Conservation (phyloP, 805 yeast species). For the Hanseniaspora singularis region DNA sequence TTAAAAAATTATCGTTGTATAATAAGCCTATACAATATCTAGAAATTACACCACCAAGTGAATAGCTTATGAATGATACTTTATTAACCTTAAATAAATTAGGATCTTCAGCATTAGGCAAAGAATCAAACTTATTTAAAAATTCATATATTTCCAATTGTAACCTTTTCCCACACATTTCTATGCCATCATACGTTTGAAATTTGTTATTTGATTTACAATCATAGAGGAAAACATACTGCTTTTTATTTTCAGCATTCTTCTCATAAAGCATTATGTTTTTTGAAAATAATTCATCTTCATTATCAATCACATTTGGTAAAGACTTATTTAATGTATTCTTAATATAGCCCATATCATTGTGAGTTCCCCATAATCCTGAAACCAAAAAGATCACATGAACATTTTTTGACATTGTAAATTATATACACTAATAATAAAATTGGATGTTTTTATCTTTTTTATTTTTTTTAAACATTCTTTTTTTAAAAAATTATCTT, state of each 20-base stretch:
- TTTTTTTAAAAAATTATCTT: too few relatives aligned
- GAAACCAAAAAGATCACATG: constrained; percentile 57
- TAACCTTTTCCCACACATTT: constrained; percentile 67
- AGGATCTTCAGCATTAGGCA: too few relatives aligned
- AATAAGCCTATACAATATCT: constrained; percentile 68
- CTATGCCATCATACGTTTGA: constrained; percentile 74
- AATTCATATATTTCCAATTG: constrained; percentile 48
- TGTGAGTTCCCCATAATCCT: constrained; percentile 65
- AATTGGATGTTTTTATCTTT: too few relatives aligned
- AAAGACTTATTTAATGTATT: constrained; percentile 29
- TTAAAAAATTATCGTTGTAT: constrained; percentile 42
- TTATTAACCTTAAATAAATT: constrained; percentile 34
- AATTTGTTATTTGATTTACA: constrained; percentile 1
- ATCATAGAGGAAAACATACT: constrained; percentile 33
- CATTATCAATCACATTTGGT: constrained; percentile 29
- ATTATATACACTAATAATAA: too few relatives aligned
- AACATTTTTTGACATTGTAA: constrained; percentile 9
- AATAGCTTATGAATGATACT: constrained; percentile 69
- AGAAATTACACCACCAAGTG: constrained; percentile 72
- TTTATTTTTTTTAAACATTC: too few relatives aligned
- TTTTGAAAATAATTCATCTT: constrained; percentile 22
- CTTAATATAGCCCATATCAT: constrained; percentile 53
- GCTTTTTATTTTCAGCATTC: constrained; percentile 35
- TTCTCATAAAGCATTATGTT: constrained; percentile 25
- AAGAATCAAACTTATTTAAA: constrained; percentile 11